Evolutionary conservation across 495 filamentous ascomycete genomes (phyloP).

Genomic region (Lasiosphaeria hispida): DNA sequence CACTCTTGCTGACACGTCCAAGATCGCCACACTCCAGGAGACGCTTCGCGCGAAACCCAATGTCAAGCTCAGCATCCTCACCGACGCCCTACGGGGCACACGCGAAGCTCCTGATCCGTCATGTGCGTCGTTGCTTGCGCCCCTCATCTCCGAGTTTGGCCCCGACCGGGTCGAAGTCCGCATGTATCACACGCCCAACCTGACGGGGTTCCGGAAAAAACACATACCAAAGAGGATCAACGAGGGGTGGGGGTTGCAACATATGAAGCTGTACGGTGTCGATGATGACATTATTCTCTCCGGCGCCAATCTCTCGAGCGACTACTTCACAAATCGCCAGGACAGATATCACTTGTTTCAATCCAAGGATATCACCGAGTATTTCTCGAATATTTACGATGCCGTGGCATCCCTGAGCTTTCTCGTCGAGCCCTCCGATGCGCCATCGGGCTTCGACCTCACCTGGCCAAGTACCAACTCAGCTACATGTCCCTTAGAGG

Average conservation of each 20-base stretch:
- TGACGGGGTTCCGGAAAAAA: conserved; percentile 82
- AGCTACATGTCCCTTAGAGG: conserved; percentile 65
- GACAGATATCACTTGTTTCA: conserved; percentile 93
- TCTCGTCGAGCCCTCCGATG: conserved; percentile 61
- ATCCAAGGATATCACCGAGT: conserved; percentile 72
- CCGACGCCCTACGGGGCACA: conserved; percentile 87
- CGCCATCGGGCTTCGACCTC: conserved; percentile 63
- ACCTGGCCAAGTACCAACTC: conserved; percentile 77
- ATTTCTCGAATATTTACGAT: conserved; percentile 75
- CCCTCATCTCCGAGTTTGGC: conserved; percentile 79
- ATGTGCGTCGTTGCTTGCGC: conserved; percentile 82
- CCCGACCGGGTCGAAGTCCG: conserved; percentile 84
- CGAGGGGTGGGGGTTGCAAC: conserved; percentile 96
- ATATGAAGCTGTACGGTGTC: conserved; percentile 98
- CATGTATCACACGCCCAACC: conserved; percentile 96
- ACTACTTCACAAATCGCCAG: conserved; percentile 95
- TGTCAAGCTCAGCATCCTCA: conserved; percentile 86
- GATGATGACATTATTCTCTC: conserved; percentile 96
- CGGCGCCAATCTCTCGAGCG: conserved; percentile 86
- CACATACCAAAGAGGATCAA: conserved; percentile 86
- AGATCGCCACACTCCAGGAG: conserved; percentile 74
- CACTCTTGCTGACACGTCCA: conserved; percentile 13
- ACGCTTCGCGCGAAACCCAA: conserved; percentile 71
- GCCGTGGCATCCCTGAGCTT: conserved; percentile 79
- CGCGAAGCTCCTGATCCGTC: conserved; percentile 85